Evolutionary conservation across 2,329 filamentous ascomycete species (phyloP), one percentile per base, ranked within the genome.

Genomic region (Trichothecium sympodiale): DNA sequence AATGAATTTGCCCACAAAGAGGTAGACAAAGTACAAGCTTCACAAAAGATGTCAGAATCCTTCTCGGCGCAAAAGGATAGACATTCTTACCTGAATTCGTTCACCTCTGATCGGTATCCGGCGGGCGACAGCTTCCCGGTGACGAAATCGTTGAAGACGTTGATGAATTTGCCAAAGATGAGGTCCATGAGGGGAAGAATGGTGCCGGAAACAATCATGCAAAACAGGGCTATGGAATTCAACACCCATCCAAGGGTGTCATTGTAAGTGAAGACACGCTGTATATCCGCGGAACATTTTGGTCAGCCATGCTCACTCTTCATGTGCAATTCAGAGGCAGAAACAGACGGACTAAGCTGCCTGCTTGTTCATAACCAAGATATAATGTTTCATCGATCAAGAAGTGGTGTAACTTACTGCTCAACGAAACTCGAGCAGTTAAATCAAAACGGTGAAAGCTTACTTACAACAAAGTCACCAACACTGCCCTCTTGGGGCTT

Each of bases 141-240:
- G 38, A 69, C 70, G 48, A 77, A 80, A n/a, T 58, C 53, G 35
- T 66, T 72, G 44, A 79, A 77, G 8, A 64, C 57, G 7, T 69
- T 68, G 31, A 76, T 64, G 25, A 69, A 62, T 27, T 55, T 53
- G 43, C 72, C 72, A 48, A 77, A 74, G 6, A 77, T 59, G 28
- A 78, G 56, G 27, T 74, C 71, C 70, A 79, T 76, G 25, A 76
- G 44, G 0, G 71, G 72, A 6, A 72, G 43, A 9, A 54, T 45
- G 3, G 51, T 52, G 31, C 61, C 61, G 1, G 59, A 43, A 7
- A 48, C 55, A 14, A 64, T 45, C 53, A 60, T 58, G 40, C 50
- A 55, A 14, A 58, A 8, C 13, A 58, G 42, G 16, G 60, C 56
- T 14, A 59, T 35, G 15, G 30, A 33, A 34, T 62, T 62, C 32